Percentiles rank a stretch among this genome's conserved stretches.
Evolutionary conservation across 2,329 filamentous ascomycete species (phyloP).

Genomic region (Neopestalotiopsis clavispora): DNA sequence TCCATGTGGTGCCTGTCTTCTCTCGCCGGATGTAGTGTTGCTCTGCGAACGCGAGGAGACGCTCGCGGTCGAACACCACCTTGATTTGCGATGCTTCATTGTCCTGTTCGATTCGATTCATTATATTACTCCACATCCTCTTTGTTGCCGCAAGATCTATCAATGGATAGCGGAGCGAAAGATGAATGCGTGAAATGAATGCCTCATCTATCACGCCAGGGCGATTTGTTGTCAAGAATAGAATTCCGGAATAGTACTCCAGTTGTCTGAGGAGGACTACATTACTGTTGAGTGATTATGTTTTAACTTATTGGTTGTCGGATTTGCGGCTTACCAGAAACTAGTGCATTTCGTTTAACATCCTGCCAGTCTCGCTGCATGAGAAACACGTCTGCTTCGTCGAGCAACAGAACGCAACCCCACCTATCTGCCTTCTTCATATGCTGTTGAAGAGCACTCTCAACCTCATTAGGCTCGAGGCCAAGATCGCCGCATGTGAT

Average conservation of each 20-base stretch:
- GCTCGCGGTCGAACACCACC: slow-evolving; percentile 19
- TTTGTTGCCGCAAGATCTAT: slow-evolving; percentile 18
- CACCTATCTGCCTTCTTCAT: slow-evolving; percentile 47
- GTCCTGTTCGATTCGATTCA: slow-evolving; percentile 24
- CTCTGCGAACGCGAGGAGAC: slow-evolving; percentile 21
- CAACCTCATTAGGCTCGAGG: slow-evolving; percentile 27
- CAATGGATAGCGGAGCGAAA: slow-evolving; percentile 25
- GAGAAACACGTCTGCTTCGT: slow-evolving; percentile 37
- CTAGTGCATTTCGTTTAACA: slow-evolving; percentile 24
- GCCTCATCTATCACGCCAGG: slow-evolving; percentile 28
- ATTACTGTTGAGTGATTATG: no score
- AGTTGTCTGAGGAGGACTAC: slow-evolving; percentile 25
- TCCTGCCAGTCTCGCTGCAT: slow-evolving; percentile 36
- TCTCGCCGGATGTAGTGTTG: slow-evolving; percentile 19
- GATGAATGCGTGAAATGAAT: slow-evolving; percentile 29
- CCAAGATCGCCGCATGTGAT: slow-evolving; percentile 37
- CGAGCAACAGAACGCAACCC: slow-evolving; percentile 38
- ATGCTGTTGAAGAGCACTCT: slow-evolving; percentile 27
- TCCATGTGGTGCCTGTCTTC: slow-evolving; percentile 22
- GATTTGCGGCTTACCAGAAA: no score
- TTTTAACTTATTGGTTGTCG: no score
- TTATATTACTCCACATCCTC: slow-evolving; percentile 27
- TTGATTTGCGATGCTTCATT: slow-evolving; percentile 18
- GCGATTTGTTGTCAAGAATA: slow-evolving; percentile 28
- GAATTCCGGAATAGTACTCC: slow-evolving; percentile 26